Evolutionary conservation across 371 early-diverging fungal species (phyloP).

Genomic region (Mortierella sp.): DNA sequence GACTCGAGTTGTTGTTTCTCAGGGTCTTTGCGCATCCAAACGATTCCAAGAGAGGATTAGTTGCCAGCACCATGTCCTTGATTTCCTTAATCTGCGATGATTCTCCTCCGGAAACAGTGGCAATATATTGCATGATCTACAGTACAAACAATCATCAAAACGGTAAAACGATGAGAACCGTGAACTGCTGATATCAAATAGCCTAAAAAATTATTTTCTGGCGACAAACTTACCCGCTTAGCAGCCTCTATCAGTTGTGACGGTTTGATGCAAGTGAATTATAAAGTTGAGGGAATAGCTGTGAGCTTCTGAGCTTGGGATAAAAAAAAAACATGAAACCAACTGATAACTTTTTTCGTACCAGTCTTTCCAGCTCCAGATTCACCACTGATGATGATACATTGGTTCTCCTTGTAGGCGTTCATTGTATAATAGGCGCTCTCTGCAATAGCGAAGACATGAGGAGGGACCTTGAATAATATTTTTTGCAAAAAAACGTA

Average conservation of each 20-base stretch:
- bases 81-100: conserved; percentile 90
- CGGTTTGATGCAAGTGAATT: background rate
- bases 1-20: conserved; percentile 98
- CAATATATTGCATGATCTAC: conserved; percentile 96
- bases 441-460: conserved; percentile 92
- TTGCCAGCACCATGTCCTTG: conserved; percentile 96
- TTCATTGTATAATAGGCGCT: conserved; percentile 93
- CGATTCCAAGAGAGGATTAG: conserved; percentile 97
- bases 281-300: background rate
- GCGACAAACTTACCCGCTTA: conserved; percentile 64
- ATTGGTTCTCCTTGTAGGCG: conserved; percentile 97
- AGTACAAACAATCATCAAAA: background rate
- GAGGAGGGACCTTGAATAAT: conserved; percentile 77
- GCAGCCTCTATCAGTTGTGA: conserved; percentile 78
- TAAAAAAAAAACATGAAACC: background rate
- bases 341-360: conserved; percentile 13
- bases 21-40: conserved; percentile 99
- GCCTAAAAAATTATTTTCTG: too few relatives aligned
- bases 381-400: conserved; percentile 97
- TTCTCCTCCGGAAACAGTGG: conserved; percentile 89
- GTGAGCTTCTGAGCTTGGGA: background rate
- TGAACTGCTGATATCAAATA: too few relatives aligned
- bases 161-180: background rate
- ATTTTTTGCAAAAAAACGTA: background rate
- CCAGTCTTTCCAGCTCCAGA: conserved; percentile 95